Percentiles rank a stretch among this genome's conserved stretches.
Conservation (phyloP, 1,284 basidiomycete species). For the Puccinia polysora region DNA sequence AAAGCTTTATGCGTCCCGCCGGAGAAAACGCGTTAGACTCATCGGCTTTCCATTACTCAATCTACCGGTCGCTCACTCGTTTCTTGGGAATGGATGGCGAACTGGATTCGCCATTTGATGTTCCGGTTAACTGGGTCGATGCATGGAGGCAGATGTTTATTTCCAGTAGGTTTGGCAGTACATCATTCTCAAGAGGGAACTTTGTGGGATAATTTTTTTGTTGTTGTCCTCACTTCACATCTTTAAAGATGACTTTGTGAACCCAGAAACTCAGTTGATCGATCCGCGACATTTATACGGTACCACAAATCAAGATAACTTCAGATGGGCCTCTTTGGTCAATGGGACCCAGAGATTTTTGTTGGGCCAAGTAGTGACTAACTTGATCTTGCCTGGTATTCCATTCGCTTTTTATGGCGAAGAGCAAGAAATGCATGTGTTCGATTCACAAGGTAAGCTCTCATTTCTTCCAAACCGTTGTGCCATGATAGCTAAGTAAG, state of each 20-base stretch:
- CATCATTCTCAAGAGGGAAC: not conserved
- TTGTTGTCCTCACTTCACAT: not conserved
- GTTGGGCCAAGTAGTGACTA: constrained; percentile 70
- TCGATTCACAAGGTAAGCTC: constrained; percentile 36
- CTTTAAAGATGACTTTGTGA: constrained; percentile 69
- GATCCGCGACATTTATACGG: constrained; percentile 81
- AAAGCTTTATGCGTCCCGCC: constrained; percentile 72
- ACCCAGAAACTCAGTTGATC: constrained; percentile 62
- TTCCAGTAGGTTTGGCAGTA: constrained; percentile 54
- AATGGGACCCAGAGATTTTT: constrained; percentile 72
- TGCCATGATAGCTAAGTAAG: not conserved
- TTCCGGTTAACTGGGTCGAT: constrained; percentile 71
- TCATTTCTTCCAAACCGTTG: not conserved
- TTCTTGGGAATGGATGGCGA: constrained; percentile 91
- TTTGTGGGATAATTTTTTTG: not conserved
- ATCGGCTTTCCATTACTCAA: constrained; percentile 84
- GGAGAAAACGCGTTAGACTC: constrained; percentile 65
- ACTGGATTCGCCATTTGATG: constrained; percentile 75
- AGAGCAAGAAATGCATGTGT: constrained; percentile 33
- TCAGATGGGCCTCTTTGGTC: constrained; percentile 78
- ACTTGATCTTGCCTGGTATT: constrained; percentile 77
- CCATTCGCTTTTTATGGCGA: constrained; percentile 58
- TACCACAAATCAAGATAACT: constrained; percentile 87
- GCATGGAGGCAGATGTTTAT: constrained; percentile 85
- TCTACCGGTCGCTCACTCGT: constrained; percentile 73